Conservation (phyloP, 75 land plant genomes). For the Pinus tabuliformis region DNA sequence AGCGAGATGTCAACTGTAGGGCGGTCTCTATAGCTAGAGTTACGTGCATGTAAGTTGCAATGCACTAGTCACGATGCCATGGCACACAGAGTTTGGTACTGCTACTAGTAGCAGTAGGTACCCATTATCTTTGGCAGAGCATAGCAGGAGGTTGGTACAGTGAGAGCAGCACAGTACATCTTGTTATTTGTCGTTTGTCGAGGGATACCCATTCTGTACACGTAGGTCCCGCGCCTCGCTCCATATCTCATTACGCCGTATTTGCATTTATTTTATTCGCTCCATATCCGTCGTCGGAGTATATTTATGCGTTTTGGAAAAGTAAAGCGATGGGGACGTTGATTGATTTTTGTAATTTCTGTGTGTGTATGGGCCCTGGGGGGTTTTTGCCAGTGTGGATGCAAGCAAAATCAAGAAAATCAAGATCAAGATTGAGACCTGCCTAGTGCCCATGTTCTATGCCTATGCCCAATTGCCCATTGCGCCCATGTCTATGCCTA, state of each 20-base stretch:
- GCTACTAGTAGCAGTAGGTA: neutral
- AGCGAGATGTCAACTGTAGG: slow-evolving; percentile 8
- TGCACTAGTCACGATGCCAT: neutral
- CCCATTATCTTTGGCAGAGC: neutral
- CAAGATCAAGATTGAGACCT: no score
- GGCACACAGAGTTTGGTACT: neutral
- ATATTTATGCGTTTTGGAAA: slow-evolving; percentile 9
- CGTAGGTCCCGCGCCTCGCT: neutral
- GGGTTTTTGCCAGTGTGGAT: neutral
- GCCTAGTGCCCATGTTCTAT: no score
- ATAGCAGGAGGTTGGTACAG: neutral
- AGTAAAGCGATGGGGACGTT: neutral
- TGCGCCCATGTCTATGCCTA: no score
- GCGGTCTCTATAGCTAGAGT: neutral
- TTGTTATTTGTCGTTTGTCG: slow-evolving; percentile 2
- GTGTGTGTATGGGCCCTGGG: neutral
- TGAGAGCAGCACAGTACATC: neutral
- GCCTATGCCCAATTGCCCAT: no score
- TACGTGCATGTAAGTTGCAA: neutral
- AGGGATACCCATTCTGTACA: slow-evolving; percentile 1
- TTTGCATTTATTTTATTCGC: neutral
- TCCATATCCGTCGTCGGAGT: neutral
- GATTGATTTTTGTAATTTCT: neutral
- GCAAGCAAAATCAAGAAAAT: no score
- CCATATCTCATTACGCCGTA: neutral